Conservation (phyloP, 2,329 filamentous ascomycete genomes). For the Onygena corvina region DNA sequence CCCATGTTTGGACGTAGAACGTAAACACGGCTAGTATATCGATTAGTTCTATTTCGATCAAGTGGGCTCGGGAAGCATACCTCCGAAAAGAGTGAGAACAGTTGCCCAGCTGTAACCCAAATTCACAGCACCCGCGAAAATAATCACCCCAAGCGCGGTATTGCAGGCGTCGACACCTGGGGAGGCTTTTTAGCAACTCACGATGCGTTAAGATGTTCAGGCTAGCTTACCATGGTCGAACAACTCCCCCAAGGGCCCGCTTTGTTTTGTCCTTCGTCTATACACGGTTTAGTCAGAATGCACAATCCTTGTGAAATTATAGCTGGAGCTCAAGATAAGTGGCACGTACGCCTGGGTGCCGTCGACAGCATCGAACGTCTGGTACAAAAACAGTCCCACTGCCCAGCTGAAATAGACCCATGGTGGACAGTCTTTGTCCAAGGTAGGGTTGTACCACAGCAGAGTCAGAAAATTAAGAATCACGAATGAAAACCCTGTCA, state of each 20-base stretch:
- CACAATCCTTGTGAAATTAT: constrained; percentile 8
- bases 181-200: constrained; percentile 9
- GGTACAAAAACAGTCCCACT: constrained; percentile 81
- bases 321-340: constrained; percentile 17
- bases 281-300: constrained; percentile 4
- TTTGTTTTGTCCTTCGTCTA: constrained; percentile 77
- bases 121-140: constrained; percentile 88
- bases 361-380: constrained; percentile 97
- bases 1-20: constrained; percentile 99
- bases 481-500: constrained; percentile 82
- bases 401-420: constrained; percentile 97
- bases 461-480: constrained; percentile 80
- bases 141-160: constrained; percentile 80
- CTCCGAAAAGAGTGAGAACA: constrained; percentile 68
- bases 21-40: constrained; percentile 58
- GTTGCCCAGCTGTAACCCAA: constrained; percentile 88
- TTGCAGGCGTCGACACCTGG: constrained; percentile 80
- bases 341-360: constrained; percentile 69
- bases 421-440: constrained; percentile 81
- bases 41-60: neutral
- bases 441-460: constrained; percentile 88
- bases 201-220: neutral
- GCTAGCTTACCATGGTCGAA: constrained; percentile 68
- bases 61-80: constrained; percentile 39
- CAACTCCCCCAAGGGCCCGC: constrained; percentile 84